Evolutionary conservation across 805 yeast genomes (phyloP), one percentile per base, ranked within the genome.

Genomic region (Maudiozyma saulgeensis): DNA sequence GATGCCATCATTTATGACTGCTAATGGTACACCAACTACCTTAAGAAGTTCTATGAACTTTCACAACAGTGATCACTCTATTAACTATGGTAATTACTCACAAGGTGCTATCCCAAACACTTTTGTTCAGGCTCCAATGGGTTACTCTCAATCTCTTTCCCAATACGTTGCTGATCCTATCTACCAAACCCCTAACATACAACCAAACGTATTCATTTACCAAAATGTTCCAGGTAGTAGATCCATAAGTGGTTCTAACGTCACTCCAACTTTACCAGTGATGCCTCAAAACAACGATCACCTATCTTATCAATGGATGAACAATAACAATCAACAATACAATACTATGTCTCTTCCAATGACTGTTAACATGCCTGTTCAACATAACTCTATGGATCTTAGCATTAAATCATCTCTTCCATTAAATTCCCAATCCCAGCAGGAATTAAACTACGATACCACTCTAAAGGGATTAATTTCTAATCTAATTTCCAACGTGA

Each of bases 81-180:
- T 16, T 8, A 23, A 16, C 32, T 44, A 44, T 35, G 41, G 39
- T 37, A 19, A 34, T 6, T 44, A 32, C 16, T 12, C 41, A 4
- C 41, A 32, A 5, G 28, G 28, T 9, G 4, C 38, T 35, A 35
- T 32, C 1, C 28, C 31, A 11, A 44, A 35, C 41, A 21, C 18
- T 23, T 44, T 19, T 18, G 23, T 44, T 8, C 39, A 34, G 9
- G 18, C 39, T 15, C 28, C 46, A 26, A 44, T 44, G 46, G 46
- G 28, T 15, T 44, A 19, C 12, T n/a, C 41, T 9, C 16, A 34
- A 16, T 26, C 46, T 34, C 23, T 42, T 13, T 11, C 46, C 13
- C 47, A 38, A 28, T 45, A 45, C 15, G 37, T 45, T 25, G 9
- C 43, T 26, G 47, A 45, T 2, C 47, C 34, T 38, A 25, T 45